Conservation (phyloP, 495 filamentous ascomycete genomes). For the Podospora didyma region DNA sequence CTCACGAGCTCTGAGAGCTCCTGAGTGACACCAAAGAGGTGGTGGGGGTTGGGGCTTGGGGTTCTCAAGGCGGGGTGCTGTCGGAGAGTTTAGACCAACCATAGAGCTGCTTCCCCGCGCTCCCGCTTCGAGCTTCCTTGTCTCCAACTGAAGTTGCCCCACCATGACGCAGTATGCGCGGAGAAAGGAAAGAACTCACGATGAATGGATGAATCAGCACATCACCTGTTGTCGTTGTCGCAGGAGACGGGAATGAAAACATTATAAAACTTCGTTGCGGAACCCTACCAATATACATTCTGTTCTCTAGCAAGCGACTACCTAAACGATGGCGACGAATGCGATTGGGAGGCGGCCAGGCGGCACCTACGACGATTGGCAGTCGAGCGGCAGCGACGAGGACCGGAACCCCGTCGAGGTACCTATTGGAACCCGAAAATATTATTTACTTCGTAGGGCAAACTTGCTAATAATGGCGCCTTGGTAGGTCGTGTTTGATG, state of each 20-base stretch:
- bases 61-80: not conserved
- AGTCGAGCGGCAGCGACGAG: slow-evolving; percentile 37
- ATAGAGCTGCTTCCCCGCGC: not conserved
- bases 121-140: not conserved
- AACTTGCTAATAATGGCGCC: not conserved
- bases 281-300: too few relatives aligned
- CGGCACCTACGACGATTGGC: slow-evolving; percentile 10
- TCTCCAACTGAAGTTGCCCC: not conserved
- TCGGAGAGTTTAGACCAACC: not conserved
- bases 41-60: too few relatives aligned
- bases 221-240: not conserved
- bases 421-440: not conserved
- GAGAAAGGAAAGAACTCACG: too few relatives aligned
- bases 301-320: too few relatives aligned
- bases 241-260: too few relatives aligned
- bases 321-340: not conserved
- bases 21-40: too few relatives aligned
- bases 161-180: not conserved
- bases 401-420: slow-evolving; percentile 42
- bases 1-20: too few relatives aligned
- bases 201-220: slow-evolving; percentile 2
- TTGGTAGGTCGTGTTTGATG: slow-evolving; percentile 68
- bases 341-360: not conserved
- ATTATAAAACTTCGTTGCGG: too few relatives aligned
- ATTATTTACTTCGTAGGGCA: not conserved